These are phyloP conservation scores for Kluyveromyces nonfermentans DNA, from an alignment of 805 yeast genomes.

Conservation along the genomic window DNA sequence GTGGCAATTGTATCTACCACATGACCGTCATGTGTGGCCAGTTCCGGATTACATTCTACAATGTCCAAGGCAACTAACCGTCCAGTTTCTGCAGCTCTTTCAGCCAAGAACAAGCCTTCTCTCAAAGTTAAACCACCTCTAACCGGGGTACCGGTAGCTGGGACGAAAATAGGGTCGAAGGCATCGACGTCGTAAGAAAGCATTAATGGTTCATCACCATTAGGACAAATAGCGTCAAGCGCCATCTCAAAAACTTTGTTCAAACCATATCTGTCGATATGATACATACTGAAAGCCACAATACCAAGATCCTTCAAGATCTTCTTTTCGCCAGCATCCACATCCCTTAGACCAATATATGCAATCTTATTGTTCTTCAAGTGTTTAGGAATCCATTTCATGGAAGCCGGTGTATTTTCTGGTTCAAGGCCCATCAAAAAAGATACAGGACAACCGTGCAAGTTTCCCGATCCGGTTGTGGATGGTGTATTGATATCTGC, in stretches of 20 bases:
- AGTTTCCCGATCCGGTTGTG: slow-evolving; percentile 77
- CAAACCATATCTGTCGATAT: slow-evolving; percentile 88
- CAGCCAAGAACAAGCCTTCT: slow-evolving; percentile 88
- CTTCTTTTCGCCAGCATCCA: slow-evolving; percentile 76
- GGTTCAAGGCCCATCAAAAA: slow-evolving; percentile 76
- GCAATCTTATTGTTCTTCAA: slow-evolving; percentile 67
- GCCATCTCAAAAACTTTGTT: slow-evolving; percentile 91
- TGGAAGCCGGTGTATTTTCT: slow-evolving; percentile 54
- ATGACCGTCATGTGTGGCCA: slow-evolving; percentile 70
- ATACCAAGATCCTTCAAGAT: slow-evolving; percentile 64
- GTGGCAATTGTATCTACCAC: slow-evolving; percentile 79
- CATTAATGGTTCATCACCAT: slow-evolving; percentile 67
- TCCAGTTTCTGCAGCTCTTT: slow-evolving; percentile 88
- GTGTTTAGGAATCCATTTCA: slow-evolving; percentile 69
- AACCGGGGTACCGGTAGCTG: slow-evolving; percentile 97
- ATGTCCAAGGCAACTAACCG: slow-evolving; percentile 78
- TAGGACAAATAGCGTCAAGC: slow-evolving; percentile 64
- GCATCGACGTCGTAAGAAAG: slow-evolving; percentile 95
- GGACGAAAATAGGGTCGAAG: slow-evolving; percentile 86
- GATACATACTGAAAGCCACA: slow-evolving; percentile 90
- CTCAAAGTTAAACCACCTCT: slow-evolving; percentile 92
- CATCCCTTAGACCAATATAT: slow-evolving; percentile 90
- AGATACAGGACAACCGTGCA: slow-evolving; percentile 95
- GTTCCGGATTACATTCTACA: slow-evolving; percentile 86
- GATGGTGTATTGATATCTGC: slow-evolving; percentile 91